Base-by-base conservation (phyloP, 164 flowering plant genomes). In the Sextonia rubra region DNA sequence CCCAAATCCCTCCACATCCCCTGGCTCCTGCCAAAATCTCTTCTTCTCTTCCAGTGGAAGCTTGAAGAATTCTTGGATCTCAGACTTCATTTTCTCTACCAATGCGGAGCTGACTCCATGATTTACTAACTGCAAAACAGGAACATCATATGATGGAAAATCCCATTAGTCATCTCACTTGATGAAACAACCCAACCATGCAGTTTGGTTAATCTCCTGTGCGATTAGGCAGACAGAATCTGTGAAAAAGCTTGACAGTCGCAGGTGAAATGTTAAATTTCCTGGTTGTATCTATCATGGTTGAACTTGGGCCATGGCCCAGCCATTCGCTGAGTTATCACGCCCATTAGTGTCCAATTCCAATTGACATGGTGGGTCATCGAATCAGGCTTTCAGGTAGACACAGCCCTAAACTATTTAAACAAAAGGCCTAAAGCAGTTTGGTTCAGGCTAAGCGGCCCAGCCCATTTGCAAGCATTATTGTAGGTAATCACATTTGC, bases 31-130 rank as follows among this genome's bases (percentile, higher is more conserved):
- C 18, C 74, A 77, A 69, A 71, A 79, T n/a, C 63, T 79, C 74
- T 74, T 75, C 77, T 84, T 87, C 78, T 87, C 86, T 66, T 84
- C 88, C 24, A 82, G 22, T 32, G 92, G 81, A 48, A 84, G 79
- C 49, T 69, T 69, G 26, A 85, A 88, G 69, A 88, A 86, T n/a
- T 77, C 78, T 29, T 78, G 17, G 4, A 67, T 67, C 58, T 73
- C 85, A 2, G 20, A 56, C 83, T 84, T 81, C 86, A 88, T 78
- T n/a, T 80, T 78, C 37, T 83, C 88, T 25, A 83, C 67, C 30
- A 75, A 73, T 60, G 78, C 75, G 7, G 75, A 74, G 12, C 68
- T 6, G 3, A 81, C 81, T 24, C 84, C 90, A 79, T 86, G 92
- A 70, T 83, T 84, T 24, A 83, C 74, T 70, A 86, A 55, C 90